Evolutionary conservation across 2,329 filamentous ascomycete species (phyloP).

Genomic region (Podosphaera leucotricha): DNA sequence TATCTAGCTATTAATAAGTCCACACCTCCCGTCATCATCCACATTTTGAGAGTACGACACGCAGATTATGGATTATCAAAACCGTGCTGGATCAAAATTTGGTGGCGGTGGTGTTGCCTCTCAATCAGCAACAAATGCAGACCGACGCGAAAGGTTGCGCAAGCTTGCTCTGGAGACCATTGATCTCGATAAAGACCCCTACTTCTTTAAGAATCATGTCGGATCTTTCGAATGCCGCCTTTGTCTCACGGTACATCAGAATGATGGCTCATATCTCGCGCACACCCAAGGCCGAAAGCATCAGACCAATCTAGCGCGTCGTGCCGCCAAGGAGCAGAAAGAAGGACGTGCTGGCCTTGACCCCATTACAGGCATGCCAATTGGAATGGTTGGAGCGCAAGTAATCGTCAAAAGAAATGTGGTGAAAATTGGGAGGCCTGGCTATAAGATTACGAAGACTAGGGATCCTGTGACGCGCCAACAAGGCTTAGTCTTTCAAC

Average conservation of each 20-base stretch:
- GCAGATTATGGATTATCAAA: constrained; percentile 46
- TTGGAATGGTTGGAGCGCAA: constrained; percentile 46
- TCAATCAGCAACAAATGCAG: constrained; percentile 77
- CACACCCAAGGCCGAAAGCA: constrained; percentile 98
- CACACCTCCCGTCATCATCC: no score
- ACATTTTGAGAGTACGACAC: background rate
- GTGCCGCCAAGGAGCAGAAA: constrained; percentile 85
- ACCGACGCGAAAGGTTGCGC: constrained; percentile 87
- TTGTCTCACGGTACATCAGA: constrained; percentile 93
- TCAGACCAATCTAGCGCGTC: constrained; percentile 89
- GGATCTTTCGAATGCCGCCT: constrained; percentile 95
- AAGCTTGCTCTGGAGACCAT: constrained; percentile 97
- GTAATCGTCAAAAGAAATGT: constrained; percentile 49
- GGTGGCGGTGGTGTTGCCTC: constrained; percentile 93
- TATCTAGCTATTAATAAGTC: background rate
- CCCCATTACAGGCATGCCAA: constrained; percentile 43
- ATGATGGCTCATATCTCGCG: constrained; percentile 94
- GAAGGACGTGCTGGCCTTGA: constrained; percentile 49
- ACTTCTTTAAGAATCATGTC: constrained; percentile 99
- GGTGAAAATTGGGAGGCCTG: constrained; percentile 85
- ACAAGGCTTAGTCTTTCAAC: constrained; percentile 78
- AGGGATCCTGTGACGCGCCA: constrained; percentile 73
- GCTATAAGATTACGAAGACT: constrained; percentile 95
- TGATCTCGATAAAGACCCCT: constrained; percentile 96
- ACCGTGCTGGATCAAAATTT: constrained; percentile 91